These are phyloP conservation scores for Drechslerella dactyloides DNA, from an alignment of 2,329 filamentous ascomycete species.

Conservation along the genomic window DNA sequence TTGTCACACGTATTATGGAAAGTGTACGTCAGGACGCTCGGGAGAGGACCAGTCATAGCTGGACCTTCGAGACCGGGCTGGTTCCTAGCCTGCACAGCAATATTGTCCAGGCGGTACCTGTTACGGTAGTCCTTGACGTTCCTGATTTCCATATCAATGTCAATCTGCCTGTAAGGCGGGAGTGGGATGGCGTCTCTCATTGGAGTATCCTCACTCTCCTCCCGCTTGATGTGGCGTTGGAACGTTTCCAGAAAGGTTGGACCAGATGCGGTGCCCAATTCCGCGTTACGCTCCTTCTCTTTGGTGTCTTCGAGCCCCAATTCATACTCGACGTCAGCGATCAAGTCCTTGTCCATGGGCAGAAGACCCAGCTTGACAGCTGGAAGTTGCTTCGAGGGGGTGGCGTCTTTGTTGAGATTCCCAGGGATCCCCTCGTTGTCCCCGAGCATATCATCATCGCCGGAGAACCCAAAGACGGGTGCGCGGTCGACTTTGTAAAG, in stretches of 20 bases:
- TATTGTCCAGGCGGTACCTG: constrained; percentile 73
- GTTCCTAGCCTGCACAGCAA: constrained; percentile 27
- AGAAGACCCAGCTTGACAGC: constrained; percentile 78
- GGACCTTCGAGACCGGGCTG: constrained; percentile 65
- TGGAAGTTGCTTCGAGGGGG: constrained; percentile 65
- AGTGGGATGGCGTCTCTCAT: constrained; percentile 79
- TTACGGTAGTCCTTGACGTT: constrained; percentile 92
- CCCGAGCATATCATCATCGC: constrained; percentile 64
- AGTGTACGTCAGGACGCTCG: constrained; percentile 94
- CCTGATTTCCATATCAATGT: constrained; percentile 92
- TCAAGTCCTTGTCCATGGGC: constrained; percentile 80
- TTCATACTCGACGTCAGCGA: constrained; percentile 84
- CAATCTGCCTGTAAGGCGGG: constrained; percentile 83
- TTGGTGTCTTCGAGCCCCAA: constrained; percentile 81
- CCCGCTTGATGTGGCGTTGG: constrained; percentile 85
- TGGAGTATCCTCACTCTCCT: constrained; percentile 84
- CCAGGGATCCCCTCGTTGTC: constrained; percentile 74
- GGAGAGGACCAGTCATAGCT: constrained; percentile 79
- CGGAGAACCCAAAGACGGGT: constrained; percentile 63
- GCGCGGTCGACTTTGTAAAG: constrained; percentile 64
- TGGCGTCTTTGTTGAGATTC: constrained; percentile 70
- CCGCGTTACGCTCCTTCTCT: constrained; percentile 51
- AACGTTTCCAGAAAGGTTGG: constrained; percentile 83
- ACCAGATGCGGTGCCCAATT: constrained; percentile 62
- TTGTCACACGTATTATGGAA: constrained; percentile 91